A percentile compares a stretch with the other conserved stretches of the same genome.
phyloP scores from a whole-genome alignment of 1,139 yeast genomes.

The Scheffersomyces cryptocercus region DNA sequence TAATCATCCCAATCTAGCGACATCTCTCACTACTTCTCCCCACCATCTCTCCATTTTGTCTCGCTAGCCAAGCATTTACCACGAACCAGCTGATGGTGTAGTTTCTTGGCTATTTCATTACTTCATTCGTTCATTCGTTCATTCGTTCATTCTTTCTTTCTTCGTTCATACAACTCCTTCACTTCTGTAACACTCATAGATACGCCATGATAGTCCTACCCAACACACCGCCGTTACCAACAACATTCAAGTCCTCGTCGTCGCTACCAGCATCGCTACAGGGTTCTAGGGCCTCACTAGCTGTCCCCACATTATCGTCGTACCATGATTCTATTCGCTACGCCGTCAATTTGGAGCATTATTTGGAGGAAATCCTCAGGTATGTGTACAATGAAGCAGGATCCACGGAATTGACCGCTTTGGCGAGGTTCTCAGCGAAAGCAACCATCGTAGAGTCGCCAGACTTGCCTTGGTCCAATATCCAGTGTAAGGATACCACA shows the following conservation, averaged over 20 bases:
- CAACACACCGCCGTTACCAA: conserved; percentile 16
- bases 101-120: no score
- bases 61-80: no score
- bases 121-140: no score
- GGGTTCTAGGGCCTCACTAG: conserved; percentile 7
- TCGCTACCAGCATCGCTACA: conserved; percentile 2
- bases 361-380: conserved; percentile 27
- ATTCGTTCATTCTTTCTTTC: no score
- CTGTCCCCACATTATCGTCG: conserved; percentile 4
- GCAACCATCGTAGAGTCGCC: background rate
- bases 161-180: background rate
- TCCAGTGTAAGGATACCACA: background rate
- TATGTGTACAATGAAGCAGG: conserved; percentile 6
- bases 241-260: background rate
- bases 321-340: conserved; percentile 33
- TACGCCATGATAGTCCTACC: conserved; percentile 16
- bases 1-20: no score
- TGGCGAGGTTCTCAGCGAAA: background rate
- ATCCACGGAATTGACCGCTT: background rate
- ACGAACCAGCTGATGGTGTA: no score
- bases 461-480: conserved; percentile 18
- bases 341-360: conserved; percentile 34
- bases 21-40: no score
- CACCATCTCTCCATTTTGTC: no score
- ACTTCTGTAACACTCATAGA: background rate